Percentiles rank a stretch among this genome's conserved stretches.
These are phyloP conservation scores for Dimargaris xerosporica DNA, from an alignment of 192 early-diverging fungal species.

Conservation along the genomic window DNA sequence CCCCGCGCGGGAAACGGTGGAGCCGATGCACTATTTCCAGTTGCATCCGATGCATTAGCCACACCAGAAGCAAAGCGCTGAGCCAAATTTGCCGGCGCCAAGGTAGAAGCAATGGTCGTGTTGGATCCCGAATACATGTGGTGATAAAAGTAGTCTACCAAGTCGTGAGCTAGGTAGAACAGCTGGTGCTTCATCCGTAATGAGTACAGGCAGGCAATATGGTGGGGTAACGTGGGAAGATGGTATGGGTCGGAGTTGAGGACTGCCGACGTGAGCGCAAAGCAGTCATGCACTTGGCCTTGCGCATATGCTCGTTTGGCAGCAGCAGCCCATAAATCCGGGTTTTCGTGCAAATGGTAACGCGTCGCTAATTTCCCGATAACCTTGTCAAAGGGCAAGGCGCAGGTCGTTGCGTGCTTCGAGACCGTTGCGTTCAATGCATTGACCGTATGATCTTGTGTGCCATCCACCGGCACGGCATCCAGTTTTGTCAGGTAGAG, in stretches of 20 bases:
- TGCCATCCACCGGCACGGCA: constrained; percentile 11
- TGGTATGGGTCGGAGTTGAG: constrained; percentile 40
- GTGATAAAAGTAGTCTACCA: constrained; percentile 36
- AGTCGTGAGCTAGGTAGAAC: constrained; percentile 53
- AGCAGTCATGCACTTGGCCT: neutral
- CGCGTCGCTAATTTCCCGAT: neutral
- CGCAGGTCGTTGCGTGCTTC: neutral
- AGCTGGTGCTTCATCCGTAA: constrained; percentile 44
- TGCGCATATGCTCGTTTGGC: neutral
- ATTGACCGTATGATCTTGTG: neutral
- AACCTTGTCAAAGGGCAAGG: neutral
- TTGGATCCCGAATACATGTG: neutral
- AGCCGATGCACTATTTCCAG: neutral
- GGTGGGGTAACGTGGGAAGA: constrained; percentile 36
- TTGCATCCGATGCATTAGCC: constrained; percentile 22
- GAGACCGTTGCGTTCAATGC: neutral
- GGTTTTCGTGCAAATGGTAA: neutral
- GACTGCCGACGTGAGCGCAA: constrained; percentile 26
- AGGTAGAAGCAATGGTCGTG: neutral
- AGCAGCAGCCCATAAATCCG: neutral
- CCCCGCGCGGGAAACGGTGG: neutral
- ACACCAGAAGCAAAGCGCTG: neutral
- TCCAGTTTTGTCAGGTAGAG: constrained; percentile 14
- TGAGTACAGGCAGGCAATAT: constrained; percentile 52
- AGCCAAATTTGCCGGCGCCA: neutral